These are phyloP conservation scores for Picea glauca DNA, from an alignment of 75 land plant genomes.

Conservation along the genomic window DNA sequence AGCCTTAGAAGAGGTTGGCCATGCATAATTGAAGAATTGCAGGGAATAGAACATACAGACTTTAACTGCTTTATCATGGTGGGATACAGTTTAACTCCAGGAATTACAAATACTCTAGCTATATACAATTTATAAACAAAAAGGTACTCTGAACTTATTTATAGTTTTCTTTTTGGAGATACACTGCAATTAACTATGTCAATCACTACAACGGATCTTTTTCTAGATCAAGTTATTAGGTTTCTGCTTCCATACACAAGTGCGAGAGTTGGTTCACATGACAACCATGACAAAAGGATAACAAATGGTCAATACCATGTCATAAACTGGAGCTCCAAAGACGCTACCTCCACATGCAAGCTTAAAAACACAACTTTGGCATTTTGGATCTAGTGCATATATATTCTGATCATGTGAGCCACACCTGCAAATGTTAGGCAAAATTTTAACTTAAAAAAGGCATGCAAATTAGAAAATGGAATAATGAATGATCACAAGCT, in stretches of 20 bases:
- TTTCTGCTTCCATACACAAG: background rate
- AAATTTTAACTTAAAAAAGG: background rate
- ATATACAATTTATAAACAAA: background rate
- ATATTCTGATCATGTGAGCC: slow-evolving; percentile 82
- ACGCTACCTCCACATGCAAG: slow-evolving; percentile 77
- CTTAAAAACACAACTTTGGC: slow-evolving; percentile 47
- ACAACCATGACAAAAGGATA: background rate
- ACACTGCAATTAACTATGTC: background rate
- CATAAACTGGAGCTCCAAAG: slow-evolving; percentile 64
- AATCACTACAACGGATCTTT: background rate
- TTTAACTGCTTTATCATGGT: too few species aligned
- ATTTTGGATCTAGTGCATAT: slow-evolving; percentile 62
- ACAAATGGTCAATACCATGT: slow-evolving; percentile 33
- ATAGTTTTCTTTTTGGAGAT: background rate
- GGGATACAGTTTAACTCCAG: background rate
- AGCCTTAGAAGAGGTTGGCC: too few species aligned
- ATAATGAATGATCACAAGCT: background rate
- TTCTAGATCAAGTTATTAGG: too few species aligned
- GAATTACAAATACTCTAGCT: background rate
- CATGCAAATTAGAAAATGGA: background rate
- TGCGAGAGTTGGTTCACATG: background rate
- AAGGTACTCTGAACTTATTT: background rate
- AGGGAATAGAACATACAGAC: too few species aligned
- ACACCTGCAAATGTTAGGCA: slow-evolving; percentile 49
- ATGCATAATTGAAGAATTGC: too few species aligned